These are phyloP conservation scores for Aspergillus olivimuriae DNA, from an alignment of 495 filamentous ascomycete genomes.

Conservation along the genomic window DNA sequence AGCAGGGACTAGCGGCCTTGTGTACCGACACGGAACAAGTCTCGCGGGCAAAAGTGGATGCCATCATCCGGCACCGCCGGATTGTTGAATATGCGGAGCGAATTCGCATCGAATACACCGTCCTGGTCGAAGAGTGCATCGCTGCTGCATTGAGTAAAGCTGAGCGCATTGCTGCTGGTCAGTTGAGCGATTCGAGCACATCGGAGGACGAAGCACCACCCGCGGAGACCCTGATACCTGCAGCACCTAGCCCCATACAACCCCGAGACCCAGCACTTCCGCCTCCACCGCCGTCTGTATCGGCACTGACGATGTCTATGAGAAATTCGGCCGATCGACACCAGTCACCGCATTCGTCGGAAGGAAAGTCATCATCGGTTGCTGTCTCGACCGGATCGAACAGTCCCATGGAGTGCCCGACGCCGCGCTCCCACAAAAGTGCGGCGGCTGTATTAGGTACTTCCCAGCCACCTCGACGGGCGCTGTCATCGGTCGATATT, in stretches of 20 bases:
- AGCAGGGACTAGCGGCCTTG: conserved; percentile 81
- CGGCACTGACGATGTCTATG: conserved; percentile 39
- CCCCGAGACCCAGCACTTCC: conserved; percentile 13
- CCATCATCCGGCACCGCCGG: conserved; percentile 80
- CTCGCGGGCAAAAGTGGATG: conserved; percentile 82
- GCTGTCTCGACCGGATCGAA: conserved; percentile 71
- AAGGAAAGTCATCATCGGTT: conserved; percentile 51
- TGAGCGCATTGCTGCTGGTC: conserved; percentile 75
- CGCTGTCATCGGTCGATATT: conserved; percentile 68
- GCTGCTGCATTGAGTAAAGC: conserved; percentile 88
- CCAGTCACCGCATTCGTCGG: conserved; percentile 22
- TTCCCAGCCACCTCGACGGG: conserved; percentile 57
- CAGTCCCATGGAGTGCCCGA: conserved; percentile 87
- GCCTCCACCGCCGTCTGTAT: conserved; percentile 24
- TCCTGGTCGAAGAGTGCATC: conserved; percentile 91
- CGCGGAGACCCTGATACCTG: conserved; percentile 19
- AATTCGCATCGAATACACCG: conserved; percentile 86
- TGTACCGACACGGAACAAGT: conserved; percentile 82
- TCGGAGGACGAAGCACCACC: conserved; percentile 41
- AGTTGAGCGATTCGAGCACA: conserved; percentile 67
- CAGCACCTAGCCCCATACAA: conserved; percentile 3
- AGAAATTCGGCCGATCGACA: conserved; percentile 33
- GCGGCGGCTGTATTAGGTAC: conserved; percentile 56
- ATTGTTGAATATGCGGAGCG: conserved; percentile 95
- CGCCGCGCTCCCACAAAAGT: conserved; percentile 79